These are phyloP conservation scores for Mycena epipterygia DNA, from an alignment of 768 basidiomycete species.

Conservation along the genomic window DNA sequence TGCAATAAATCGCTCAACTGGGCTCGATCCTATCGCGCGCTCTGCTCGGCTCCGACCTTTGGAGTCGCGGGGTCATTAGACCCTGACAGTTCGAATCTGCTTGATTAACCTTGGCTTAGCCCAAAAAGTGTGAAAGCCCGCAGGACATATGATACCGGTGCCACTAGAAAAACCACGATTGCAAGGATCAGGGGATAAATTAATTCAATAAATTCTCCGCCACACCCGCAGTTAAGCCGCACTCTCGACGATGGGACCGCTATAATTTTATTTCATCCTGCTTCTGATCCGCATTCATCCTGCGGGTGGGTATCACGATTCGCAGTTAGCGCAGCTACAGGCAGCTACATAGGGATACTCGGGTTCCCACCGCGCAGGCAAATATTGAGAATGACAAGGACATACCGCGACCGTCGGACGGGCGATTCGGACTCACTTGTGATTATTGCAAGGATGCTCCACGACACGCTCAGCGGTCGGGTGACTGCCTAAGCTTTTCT, in stretches of 20 bases:
- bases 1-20: too few relatives aligned
- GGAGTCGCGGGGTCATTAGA: background rate
- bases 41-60: background rate
- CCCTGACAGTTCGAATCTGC: too few relatives aligned
- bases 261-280: background rate
- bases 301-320: too few relatives aligned
- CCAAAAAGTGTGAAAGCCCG: background rate
- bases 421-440: background rate
- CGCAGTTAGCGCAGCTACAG: background rate
- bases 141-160: background rate
- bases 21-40: too few relatives aligned
- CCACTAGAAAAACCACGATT: background rate
- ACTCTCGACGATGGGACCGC: background rate
- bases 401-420: background rate
- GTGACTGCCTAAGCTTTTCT: background rate
- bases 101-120: too few relatives aligned
- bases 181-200: background rate
- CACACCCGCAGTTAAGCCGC: background rate
- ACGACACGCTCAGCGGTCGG: background rate
- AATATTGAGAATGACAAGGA: too few relatives aligned
- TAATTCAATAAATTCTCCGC: background rate
- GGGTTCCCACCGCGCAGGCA: slow-evolving; percentile 1
- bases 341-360: background rate
- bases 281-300: too few relatives aligned
- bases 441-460: background rate